phyloP scores from a whole-genome alignment of 306 rosid species.

The Hippophae gyantsensis region DNA sequence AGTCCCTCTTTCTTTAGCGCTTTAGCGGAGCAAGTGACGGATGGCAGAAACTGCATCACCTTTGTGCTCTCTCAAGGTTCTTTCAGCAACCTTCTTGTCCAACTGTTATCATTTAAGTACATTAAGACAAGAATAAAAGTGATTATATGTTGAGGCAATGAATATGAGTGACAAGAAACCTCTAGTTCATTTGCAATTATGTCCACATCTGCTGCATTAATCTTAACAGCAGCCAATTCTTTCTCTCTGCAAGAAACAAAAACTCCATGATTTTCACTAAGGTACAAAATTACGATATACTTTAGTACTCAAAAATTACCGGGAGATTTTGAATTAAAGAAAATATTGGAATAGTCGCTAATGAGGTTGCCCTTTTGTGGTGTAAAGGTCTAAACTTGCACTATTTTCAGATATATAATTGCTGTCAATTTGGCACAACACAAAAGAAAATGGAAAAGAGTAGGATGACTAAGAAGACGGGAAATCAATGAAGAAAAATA shows the following conservation, averaged over 20 bases:
- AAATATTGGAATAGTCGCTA: too few relatives aligned
- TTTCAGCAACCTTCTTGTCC: slow-evolving; percentile 92
- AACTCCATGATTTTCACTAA: neutral
- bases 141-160: neutral
- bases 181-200: slow-evolving; percentile 84
- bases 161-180: slow-evolving; percentile 26
- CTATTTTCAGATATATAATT: too few relatives aligned
- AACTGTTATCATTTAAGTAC: slow-evolving; percentile 27
- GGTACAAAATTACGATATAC: neutral
- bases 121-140: too few relatives aligned
- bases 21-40: slow-evolving; percentile 58
- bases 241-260: slow-evolving; percentile 52
- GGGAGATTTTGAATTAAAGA: too few relatives aligned
- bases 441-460: too few relatives aligned
- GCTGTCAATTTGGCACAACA: too few relatives aligned
- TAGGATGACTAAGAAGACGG: too few relatives aligned
- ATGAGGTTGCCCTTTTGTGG: too few relatives aligned
- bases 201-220: slow-evolving; percentile 75
- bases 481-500: neutral
- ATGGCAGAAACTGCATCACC: slow-evolving; percentile 97
- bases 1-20: too few relatives aligned
- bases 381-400: too few relatives aligned
- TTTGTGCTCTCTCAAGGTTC: slow-evolving; percentile 90
- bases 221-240: slow-evolving; percentile 84
- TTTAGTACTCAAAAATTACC: too few relatives aligned